Evolutionary conservation across 1,284 basidiomycete genomes (phyloP), one percentile per base, ranked within the genome.

Genomic region (Salmacisia buchloeana): DNA sequence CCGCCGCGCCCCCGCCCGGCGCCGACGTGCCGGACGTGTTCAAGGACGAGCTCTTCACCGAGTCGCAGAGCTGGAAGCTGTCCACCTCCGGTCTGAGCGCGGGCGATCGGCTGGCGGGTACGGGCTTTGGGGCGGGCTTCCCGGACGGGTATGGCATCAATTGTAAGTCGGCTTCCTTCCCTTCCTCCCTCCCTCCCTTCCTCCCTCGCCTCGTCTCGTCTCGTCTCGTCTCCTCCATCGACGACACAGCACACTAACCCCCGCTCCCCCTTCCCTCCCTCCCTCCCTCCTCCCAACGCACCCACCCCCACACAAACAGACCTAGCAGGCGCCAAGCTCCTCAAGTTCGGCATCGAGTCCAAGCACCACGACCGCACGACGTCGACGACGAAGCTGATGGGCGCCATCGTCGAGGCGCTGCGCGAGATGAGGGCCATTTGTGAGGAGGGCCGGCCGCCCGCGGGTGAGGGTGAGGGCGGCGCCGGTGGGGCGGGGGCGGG

Each of bases 281-380:
- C 59, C 41, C 2, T 29, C 21, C 23, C 18, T 45, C 57, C 31
- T 45, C 43, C 9, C 63, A 38, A 31, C 73, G 57, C 60, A 61
- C 60, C 41, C 63, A 39, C 41, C 61, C 52, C 12, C 29, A 12
- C 39, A 12, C 29, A 2, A 61, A 34, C 68, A 94, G 92, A 97
- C 80, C 85, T 97, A 67, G 86, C 90, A 63, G 92, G 88, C 18
- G 85, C 88, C 15, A 83, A 88, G 61, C 82, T 88, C 67, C 85
- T 97, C 81, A 96, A 94, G 81, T 94, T 97, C 82, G 94, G 94
- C 2, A 88, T 97, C 76, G 94, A 97, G 81, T 90, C 89, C 62
- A 97, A 97, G 81, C 82, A 85, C 69, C 77, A 57, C 18, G 57
- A 61, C 58, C 35, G 84, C 5, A 78, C 82, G 36, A 93, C 91